Evolutionary conservation across 2,329 filamentous ascomycete species (phyloP).

Genomic region (Tolypocladium inflatum): DNA sequence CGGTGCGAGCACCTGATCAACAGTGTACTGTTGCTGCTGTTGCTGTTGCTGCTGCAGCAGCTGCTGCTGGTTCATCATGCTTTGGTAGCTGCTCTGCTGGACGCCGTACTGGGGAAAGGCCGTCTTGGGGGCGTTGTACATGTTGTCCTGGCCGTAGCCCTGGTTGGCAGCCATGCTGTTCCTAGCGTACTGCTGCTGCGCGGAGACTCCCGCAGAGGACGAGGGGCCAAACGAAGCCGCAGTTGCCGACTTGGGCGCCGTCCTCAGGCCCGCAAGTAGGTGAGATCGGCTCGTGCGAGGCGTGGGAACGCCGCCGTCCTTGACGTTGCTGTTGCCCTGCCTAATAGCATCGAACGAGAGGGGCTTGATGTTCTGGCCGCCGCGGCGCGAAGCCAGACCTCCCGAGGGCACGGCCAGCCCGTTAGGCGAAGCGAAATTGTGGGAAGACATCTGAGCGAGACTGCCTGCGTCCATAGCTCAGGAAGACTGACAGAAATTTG

Average conservation of each 20-base stretch:
- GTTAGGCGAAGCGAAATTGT: constrained; percentile 61
- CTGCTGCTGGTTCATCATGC: constrained; percentile 29
- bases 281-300: constrained; percentile 93
- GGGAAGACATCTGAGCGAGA: constrained; percentile 99
- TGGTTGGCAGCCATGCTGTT: constrained; percentile 37
- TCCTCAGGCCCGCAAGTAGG: constrained; percentile 84
- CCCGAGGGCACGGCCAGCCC: constrained; percentile 67
- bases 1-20: constrained; percentile 83
- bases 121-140: constrained; percentile 46
- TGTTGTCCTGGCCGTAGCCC: constrained; percentile 29
- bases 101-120: constrained; percentile 40
- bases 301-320: constrained; percentile 62
- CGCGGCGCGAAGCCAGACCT: constrained; percentile 75
- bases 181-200: constrained; percentile 31
- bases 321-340: constrained; percentile 56
- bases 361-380: constrained; percentile 83
- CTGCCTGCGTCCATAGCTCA: constrained; percentile 85
- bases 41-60: not conserved
- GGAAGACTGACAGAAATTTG: constrained; percentile 10
- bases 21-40: constrained; percentile 48
- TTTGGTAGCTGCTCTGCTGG: constrained; percentile 20
- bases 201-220: constrained; percentile 29
- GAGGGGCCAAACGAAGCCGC: constrained; percentile 64
- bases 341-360: constrained; percentile 69
- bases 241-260: constrained; percentile 79